Conservation (phyloP, 441 rosid genomes). For the Mallotus repandus region DNA sequence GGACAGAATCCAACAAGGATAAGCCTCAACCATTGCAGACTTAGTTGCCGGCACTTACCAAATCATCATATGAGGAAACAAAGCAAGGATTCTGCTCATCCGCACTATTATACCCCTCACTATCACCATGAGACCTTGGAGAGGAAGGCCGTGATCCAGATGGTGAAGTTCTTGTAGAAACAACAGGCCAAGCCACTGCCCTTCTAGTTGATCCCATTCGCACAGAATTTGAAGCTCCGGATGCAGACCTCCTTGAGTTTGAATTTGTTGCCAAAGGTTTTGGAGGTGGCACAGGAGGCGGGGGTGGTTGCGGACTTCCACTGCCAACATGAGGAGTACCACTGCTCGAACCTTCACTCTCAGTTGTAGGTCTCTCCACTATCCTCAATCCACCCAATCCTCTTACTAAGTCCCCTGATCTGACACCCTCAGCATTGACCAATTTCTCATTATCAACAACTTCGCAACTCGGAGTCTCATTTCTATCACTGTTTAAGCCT, state of each 20-base stretch:
- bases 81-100: slow-evolving; percentile 85
- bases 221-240: slow-evolving; percentile 51
- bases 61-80: slow-evolving; percentile 67
- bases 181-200: slow-evolving; percentile 71
- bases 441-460: slow-evolving; percentile 33
- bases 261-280: slow-evolving; percentile 50
- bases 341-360: slow-evolving; percentile 51
- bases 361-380: slow-evolving; percentile 42
- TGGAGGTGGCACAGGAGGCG: slow-evolving; percentile 85
- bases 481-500: slow-evolving; percentile 30
- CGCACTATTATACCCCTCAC: slow-evolving; percentile 94
- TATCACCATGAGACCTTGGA: slow-evolving; percentile 86
- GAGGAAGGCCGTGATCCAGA: slow-evolving; percentile 90
- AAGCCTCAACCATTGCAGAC: neutral
- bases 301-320: slow-evolving; percentile 67
- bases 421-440: slow-evolving; percentile 34
- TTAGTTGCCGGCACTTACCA: slow-evolving; percentile 44
- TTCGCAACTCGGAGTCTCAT: slow-evolving; percentile 39
- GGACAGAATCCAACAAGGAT: neutral
- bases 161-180: slow-evolving; percentile 74
- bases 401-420: slow-evolving; percentile 31
- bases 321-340: slow-evolving; percentile 36
- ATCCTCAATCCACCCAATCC: slow-evolving; percentile 41
- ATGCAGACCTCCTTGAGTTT: slow-evolving; percentile 46
- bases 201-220: slow-evolving; percentile 67